phyloP scores from a whole-genome alignment of 2,329 filamentous ascomycete genomes.

The Cryphonectria carpinicola region DNA sequence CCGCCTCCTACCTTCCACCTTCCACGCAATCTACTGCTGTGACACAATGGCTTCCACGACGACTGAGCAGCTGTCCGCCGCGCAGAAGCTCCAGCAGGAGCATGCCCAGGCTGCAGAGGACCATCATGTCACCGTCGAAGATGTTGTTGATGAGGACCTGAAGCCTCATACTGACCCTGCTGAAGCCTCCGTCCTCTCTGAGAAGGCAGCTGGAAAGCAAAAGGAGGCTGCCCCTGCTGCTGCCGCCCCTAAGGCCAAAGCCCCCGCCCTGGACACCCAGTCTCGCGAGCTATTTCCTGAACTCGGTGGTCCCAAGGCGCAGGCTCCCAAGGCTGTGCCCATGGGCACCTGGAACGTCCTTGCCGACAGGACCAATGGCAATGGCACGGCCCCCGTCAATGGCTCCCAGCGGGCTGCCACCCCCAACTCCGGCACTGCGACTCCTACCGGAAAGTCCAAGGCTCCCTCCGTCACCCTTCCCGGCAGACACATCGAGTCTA shows the following conservation, averaged over 20 bases:
- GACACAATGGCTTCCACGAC: conserved; percentile 48
- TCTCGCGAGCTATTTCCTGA: conserved; percentile 95
- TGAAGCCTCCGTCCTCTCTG: conserved; percentile 54
- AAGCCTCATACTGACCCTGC: conserved; percentile 44
- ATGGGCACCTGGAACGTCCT: conserved; percentile 68
- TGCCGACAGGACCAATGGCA: conserved; percentile 57
- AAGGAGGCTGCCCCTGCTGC: conserved; percentile 42
- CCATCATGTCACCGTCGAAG: conserved; percentile 74
- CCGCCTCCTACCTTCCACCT: conserved; percentile 27
- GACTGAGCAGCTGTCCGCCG: conserved; percentile 53
- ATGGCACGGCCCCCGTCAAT: conserved; percentile 61
- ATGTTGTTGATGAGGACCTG: conserved; percentile 76
- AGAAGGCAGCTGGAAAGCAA: conserved; percentile 72
- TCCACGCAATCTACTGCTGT: conserved; percentile 10
- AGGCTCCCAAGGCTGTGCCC: conserved; percentile 67
- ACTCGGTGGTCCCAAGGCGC: conserved; percentile 72
- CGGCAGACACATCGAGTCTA: conserved; percentile 78
- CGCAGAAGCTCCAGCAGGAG: conserved; percentile 67
- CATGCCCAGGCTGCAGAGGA: conserved; percentile 53
- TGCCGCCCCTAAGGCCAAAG: conserved; percentile 37
- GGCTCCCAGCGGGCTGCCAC: conserved; percentile 64
- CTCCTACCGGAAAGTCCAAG: conserved; percentile 45
- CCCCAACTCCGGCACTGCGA: conserved; percentile 62
- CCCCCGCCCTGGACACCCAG: conserved; percentile 71
- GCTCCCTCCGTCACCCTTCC: conserved; percentile 73